phyloP scores from a whole-genome alignment of 2,329 filamentous ascomycete species.

The Fusarium sulawesiense region DNA sequence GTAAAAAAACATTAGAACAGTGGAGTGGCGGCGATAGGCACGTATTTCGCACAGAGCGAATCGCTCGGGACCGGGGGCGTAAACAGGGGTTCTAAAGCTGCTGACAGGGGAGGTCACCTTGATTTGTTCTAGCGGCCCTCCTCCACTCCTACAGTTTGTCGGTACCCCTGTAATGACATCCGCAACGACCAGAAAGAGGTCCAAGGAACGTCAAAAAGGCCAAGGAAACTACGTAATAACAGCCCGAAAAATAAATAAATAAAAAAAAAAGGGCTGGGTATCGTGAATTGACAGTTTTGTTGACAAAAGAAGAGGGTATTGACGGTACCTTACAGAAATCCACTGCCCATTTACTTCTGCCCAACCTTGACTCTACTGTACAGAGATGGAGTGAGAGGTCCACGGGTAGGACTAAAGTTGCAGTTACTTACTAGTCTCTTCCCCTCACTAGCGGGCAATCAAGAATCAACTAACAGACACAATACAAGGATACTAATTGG shows the following conservation, averaged over 20 bases:
- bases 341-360: neutral
- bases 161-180: neutral
- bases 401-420: neutral
- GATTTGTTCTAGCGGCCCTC: neutral
- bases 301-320: neutral
- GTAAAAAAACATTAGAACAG: neutral
- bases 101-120: neutral
- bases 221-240: constrained; percentile 6
- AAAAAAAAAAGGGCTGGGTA: neutral
- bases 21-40: neutral
- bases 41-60: neutral
- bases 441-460: constrained; percentile 12
- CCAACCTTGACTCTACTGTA: neutral
- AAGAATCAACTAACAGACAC: constrained; percentile 1
- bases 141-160: neutral
- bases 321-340: neutral
- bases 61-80: neutral
- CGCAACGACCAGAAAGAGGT: constrained; percentile 7
- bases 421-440: neutral
- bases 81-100: constrained; percentile 6
- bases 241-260: neutral
- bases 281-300: neutral
- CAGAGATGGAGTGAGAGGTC: neutral
- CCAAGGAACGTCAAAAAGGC: neutral
- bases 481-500: constrained; percentile 9